Evolutionary conservation across 2,329 filamentous ascomycete genomes (phyloP).

Genomic region (Cladophialophora exuberans): DNA sequence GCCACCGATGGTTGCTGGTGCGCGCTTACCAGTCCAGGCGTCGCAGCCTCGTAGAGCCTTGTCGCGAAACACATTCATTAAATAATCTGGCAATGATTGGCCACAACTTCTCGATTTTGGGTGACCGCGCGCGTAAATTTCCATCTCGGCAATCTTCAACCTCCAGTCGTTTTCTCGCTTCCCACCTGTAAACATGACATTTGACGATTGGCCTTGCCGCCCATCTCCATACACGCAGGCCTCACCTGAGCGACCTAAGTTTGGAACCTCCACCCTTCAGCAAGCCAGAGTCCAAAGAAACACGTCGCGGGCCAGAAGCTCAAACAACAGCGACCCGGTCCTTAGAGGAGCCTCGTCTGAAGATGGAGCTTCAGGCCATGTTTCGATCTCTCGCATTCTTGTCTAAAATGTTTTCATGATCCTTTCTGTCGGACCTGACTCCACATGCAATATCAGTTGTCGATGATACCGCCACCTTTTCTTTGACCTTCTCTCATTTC

Average conservation of each 20-base stretch:
- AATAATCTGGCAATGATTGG: slow-evolving; percentile 8
- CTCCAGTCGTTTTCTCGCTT: slow-evolving; percentile 10
- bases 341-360: slow-evolving; percentile 8
- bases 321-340: slow-evolving; percentile 9
- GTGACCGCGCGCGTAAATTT: slow-evolving; percentile 19
- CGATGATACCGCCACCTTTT: background rate
- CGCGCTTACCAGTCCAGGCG: background rate
- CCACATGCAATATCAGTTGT: background rate
- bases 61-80: slow-evolving; percentile 9
- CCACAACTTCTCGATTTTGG: background rate
- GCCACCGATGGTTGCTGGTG: background rate
- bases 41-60: slow-evolving; percentile 3
- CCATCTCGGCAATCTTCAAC: background rate
- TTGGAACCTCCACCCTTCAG: slow-evolving; percentile 8
- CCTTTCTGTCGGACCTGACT: slow-evolving; percentile 1
- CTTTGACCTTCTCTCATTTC: slow-evolving; percentile 1
- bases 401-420: background rate
- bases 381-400: background rate
- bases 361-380: background rate
- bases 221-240: background rate
- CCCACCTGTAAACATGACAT: background rate
- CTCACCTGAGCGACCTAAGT: slow-evolving; percentile 8
- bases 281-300: slow-evolving; percentile 6
- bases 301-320: slow-evolving; percentile 9
- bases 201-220: slow-evolving; percentile 1